Percentiles rank a stretch among this genome's conserved stretches.
Evolutionary conservation across 2,329 filamentous ascomycete species (phyloP).

Genomic region (Aureobasidium sp.): DNA sequence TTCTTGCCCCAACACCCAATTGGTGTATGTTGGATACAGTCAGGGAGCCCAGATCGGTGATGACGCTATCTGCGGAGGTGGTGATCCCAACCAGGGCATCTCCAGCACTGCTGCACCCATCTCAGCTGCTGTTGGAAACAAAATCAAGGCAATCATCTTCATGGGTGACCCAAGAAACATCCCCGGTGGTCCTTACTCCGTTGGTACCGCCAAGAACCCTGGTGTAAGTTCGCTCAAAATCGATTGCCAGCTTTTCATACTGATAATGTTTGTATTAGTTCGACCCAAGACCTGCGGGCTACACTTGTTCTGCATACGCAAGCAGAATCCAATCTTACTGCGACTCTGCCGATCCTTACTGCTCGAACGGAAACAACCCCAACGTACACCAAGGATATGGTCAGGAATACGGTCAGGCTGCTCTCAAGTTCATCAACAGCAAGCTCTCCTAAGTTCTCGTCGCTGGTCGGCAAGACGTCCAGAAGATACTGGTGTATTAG

Average conservation of each 20-base stretch:
- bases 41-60: slow-evolving; percentile 60
- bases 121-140: slow-evolving; percentile 32
- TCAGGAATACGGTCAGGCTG: slow-evolving; percentile 52
- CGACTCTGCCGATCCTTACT: slow-evolving; percentile 57
- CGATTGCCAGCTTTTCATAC: not conserved
- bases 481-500: not conserved
- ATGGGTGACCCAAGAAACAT: slow-evolving; percentile 47
- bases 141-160: slow-evolving; percentile 25
- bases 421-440: slow-evolving; percentile 52
- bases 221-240: slow-evolving; percentile 43
- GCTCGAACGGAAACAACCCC: slow-evolving; percentile 56
- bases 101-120: slow-evolving; percentile 34
- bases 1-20: slow-evolving; percentile 49
- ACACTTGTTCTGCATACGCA: slow-evolving; percentile 46
- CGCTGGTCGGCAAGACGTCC: not conserved
- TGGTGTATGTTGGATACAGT: slow-evolving; percentile 57
- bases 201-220: slow-evolving; percentile 52
- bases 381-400: slow-evolving; percentile 57
- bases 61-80: slow-evolving; percentile 54
- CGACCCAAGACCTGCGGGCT: slow-evolving; percentile 51
- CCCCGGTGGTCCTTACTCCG: slow-evolving; percentile 50
- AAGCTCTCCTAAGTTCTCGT: slow-evolving; percentile 33
- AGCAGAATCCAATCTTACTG: slow-evolving; percentile 59
- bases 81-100: slow-evolving; percentile 41
- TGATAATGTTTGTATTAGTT: slow-evolving; percentile 39